These are phyloP conservation scores for Penicillium sp. DNA, from an alignment of 2,329 filamentous ascomycete genomes.

Conservation along the genomic window DNA sequence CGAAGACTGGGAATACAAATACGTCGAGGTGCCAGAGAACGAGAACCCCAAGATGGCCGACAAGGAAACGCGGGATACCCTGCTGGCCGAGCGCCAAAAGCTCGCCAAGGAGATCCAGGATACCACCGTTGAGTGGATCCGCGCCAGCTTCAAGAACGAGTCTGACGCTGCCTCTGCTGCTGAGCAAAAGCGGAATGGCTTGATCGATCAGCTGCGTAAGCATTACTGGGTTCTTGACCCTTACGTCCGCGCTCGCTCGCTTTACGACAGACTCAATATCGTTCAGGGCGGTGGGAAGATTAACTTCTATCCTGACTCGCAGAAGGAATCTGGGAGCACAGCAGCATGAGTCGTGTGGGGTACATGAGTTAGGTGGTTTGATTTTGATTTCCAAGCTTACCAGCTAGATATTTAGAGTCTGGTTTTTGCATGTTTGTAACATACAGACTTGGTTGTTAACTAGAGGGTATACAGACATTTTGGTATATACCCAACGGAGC, in stretches of 20 bases:
- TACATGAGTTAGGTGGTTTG: neutral
- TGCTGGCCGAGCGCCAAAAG: conserved; percentile 55
- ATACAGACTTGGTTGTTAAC: conserved; percentile 7
- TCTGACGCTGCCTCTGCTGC: conserved; percentile 42
- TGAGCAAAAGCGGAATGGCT: conserved; percentile 50
- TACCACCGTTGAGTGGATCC: conserved; percentile 67
- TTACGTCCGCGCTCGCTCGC: conserved; percentile 69
- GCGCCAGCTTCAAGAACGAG: conserved; percentile 39
- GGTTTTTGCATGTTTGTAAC: conserved; percentile 7
- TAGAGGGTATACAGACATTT: conserved; percentile 8
- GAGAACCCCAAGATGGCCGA: conserved; percentile 71
- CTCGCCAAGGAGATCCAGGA: conserved; percentile 67
- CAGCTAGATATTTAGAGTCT: neutral
- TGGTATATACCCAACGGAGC: neutral
- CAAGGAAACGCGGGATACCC: conserved; percentile 52
- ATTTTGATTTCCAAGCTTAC: neutral
- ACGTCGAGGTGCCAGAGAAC: conserved; percentile 62
- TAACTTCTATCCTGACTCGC: conserved; percentile 56
- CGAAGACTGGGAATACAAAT: conserved; percentile 75
- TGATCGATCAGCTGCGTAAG: conserved; percentile 56
- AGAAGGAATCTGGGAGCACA: conserved; percentile 9
- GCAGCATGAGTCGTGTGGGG: conserved; percentile 1
- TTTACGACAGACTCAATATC: conserved; percentile 74
- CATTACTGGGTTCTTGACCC: conserved; percentile 89
- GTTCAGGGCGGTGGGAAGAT: conserved; percentile 59